These are phyloP conservation scores for Mortierella polycephala DNA, from an alignment of 371 early-diverging fungal species.

Conservation along the genomic window DNA sequence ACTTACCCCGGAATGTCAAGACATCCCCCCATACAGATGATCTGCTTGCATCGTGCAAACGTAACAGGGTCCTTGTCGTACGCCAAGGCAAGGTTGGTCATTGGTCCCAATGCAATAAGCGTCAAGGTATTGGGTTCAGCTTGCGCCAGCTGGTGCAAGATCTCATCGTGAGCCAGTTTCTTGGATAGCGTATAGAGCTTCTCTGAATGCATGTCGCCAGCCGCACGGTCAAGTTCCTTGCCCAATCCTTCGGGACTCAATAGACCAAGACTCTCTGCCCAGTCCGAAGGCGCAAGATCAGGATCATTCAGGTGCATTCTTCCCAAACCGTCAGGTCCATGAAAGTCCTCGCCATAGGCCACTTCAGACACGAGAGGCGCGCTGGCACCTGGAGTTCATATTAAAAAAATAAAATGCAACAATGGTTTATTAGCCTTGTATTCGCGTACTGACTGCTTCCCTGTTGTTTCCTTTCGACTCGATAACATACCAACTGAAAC, in stretches of 20 bases:
- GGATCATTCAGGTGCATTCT: constrained; percentile 56
- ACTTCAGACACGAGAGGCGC: constrained; percentile 54
- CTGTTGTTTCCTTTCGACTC: no score
- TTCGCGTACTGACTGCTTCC: no score
- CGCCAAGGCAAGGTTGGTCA: constrained; percentile 70
- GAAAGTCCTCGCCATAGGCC: constrained; percentile 58
- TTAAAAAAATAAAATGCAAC: background rate
- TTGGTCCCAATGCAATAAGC: constrained; percentile 64
- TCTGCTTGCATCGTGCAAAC: constrained; percentile 60
- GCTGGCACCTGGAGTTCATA: constrained; percentile 45
- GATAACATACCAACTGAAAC: constrained; percentile 58
- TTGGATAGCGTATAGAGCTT: constrained; percentile 53
- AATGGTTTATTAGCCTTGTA: background rate
- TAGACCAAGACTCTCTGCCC: constrained; percentile 46
- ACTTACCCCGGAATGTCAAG: constrained; percentile 43
- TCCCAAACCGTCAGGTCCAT: constrained; percentile 65
- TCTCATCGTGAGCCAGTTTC: constrained; percentile 60
- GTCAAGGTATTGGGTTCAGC: constrained; percentile 61
- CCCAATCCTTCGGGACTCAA: constrained; percentile 42
- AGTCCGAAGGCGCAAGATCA: constrained; percentile 56
- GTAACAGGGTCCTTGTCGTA: constrained; percentile 60
- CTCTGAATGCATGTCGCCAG: constrained; percentile 27
- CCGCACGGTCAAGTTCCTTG: constrained; percentile 27
- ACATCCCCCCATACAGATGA: constrained; percentile 64
- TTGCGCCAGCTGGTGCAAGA: constrained; percentile 57